phyloP scores from a whole-genome alignment of 805 yeast species.

The Hanseniaspora guilliermondii region DNA sequence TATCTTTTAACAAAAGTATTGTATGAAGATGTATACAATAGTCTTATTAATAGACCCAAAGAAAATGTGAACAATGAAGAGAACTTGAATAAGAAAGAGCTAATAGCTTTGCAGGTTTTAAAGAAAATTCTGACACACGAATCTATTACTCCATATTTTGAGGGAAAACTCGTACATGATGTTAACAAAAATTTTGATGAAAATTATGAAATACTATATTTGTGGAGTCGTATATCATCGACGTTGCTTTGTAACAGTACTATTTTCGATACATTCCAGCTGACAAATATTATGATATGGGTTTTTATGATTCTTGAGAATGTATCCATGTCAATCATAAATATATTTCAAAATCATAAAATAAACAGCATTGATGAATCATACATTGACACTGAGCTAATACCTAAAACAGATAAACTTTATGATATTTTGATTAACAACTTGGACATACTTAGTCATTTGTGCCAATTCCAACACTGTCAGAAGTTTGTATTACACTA shows the following conservation, averaged over 20 bases:
- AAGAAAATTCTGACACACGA: slow-evolving; percentile 11
- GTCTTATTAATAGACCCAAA: not conserved
- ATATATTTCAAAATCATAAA: slow-evolving; percentile 20
- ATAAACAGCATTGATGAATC: slow-evolving; percentile 12
- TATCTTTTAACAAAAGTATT: not conserved
- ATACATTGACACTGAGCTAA: slow-evolving; percentile 16
- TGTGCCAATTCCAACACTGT: slow-evolving; percentile 28
- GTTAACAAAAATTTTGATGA: not conserved
- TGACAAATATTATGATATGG: slow-evolving; percentile 33
- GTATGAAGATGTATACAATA: not conserved
- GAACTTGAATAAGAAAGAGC: not conserved
- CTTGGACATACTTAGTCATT: slow-evolving; percentile 27
- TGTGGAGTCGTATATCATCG: slow-evolving; percentile 21
- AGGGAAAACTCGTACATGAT: not conserved
- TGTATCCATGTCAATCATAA: slow-evolving; percentile 17
- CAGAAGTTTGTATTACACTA: slow-evolving; percentile 29
- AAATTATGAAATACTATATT: slow-evolving; percentile 15
- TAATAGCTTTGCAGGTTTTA: not conserved
- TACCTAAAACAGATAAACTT: slow-evolving; percentile 10
- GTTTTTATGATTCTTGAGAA: slow-evolving; percentile 25
- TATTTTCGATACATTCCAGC: slow-evolving; percentile 29
- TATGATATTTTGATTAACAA: slow-evolving; percentile 24
- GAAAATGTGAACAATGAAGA: not conserved
- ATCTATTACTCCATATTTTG: slow-evolving; percentile 4
- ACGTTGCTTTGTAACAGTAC: slow-evolving; percentile 29